A percentile compares a stretch with the other conserved stretches of the same genome.
Conservation (phyloP, 1,284 basidiomycete species). For the Heterobasidion irregulare region DNA sequence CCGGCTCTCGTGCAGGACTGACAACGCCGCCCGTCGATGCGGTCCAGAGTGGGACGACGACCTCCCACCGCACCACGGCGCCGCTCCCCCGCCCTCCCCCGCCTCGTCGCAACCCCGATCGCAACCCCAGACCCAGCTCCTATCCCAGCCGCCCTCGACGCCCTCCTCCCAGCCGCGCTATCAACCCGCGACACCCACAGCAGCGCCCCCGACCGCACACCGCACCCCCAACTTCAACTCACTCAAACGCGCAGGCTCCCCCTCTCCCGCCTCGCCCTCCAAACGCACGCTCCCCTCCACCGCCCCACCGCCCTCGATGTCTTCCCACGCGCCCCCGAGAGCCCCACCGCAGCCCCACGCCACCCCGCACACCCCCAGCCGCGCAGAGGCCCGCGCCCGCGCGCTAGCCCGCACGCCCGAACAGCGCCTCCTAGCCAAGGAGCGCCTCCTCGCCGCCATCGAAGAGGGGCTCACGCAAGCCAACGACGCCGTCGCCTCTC, state of each 20-base stretch:
- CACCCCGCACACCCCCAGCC: neutral
- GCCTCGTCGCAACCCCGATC: constrained; percentile 11
- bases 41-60: neutral
- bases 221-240: too few relatives aligned
- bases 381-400: neutral
- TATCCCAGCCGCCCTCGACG: neutral
- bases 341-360: neutral
- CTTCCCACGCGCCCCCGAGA: neutral
- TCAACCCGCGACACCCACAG: neutral
- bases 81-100: neutral
- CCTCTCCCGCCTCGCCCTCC: too few relatives aligned
- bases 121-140: constrained; percentile 9
- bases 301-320: neutral
- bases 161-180: too few relatives aligned
- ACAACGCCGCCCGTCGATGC: too few relatives aligned
- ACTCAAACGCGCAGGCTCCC: too few relatives aligned
- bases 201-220: neutral
- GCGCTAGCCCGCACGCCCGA: neutral
- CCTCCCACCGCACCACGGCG: neutral
- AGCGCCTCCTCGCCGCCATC: neutral
- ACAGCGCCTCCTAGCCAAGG: neutral
- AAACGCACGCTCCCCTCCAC: neutral
- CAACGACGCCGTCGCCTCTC: too few relatives aligned
- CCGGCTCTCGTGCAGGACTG: too few relatives aligned
- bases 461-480: too few relatives aligned